Evolutionary conservation across 2,329 filamentous ascomycete species (phyloP), one percentile per base, ranked within the genome.

Genomic region (Mycosphaerella sp.): DNA sequence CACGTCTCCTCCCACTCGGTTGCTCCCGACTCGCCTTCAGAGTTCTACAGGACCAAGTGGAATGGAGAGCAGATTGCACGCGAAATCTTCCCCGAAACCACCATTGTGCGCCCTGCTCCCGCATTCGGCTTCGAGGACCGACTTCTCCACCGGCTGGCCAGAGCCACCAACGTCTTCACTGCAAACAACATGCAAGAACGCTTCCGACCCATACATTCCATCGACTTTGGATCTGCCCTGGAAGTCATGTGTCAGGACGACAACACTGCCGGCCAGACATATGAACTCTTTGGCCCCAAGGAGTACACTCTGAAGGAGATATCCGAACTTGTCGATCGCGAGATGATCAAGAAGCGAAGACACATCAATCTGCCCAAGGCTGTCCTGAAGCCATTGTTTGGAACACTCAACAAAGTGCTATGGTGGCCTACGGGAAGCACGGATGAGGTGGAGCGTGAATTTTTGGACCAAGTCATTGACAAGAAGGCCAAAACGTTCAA

Each of bases 1-100:
- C 93, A 98, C 66, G 85, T 98, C 64, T 98, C 93, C 8, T 95
- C 91, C 32, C 91, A 95, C 80, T 97, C 92, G 68, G 92, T 89
- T 54, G 78, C 86, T 71, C 79, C 82, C 42, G 79, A 87, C 63
- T 97, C 92, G 14, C 73, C 84, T 2, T 92, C 89, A 9, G 88
- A 93, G 67, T 98, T 92, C 80, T 96, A 87, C 74, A 79, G 86
- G 57, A 95, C 90, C 64, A 98, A 98, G 82, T 91, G 79, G 56
- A 81, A 79, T 67, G 87, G 87, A 63, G 93, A 98, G 76, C 78
- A 86, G 69, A 81, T 95, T 46, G 93, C 85, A 44, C 85, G 92
- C 59, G 83, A 80, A 65, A 91, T 97, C 69, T 98, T 90, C 77
- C 93, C 93, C 26, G 93, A 98, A 75, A 95, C 93, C 14, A 98